These are phyloP conservation scores for Panicum virgatum DNA, from an alignment of 202 grass and related monocot genomes.

Conservation along the genomic window DNA sequence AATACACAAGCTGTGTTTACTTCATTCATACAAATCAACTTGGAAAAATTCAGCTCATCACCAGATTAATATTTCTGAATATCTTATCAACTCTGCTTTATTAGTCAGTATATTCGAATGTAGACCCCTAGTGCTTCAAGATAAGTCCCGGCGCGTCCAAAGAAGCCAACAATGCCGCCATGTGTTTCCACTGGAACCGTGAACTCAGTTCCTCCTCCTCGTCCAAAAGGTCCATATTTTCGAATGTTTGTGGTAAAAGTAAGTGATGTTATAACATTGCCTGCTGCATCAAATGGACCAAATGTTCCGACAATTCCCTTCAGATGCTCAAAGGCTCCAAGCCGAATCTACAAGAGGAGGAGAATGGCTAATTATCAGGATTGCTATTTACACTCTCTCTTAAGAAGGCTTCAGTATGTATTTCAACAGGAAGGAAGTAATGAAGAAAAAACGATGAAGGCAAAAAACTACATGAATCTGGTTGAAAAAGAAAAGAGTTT, in stretches of 20 bases:
- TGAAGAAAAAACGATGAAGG: not conserved
- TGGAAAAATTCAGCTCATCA: too few relatives aligned
- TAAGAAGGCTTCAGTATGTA: too few relatives aligned
- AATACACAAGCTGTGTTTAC: too few relatives aligned
- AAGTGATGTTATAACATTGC: constrained; percentile 14
- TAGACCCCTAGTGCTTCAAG: constrained; percentile 22
- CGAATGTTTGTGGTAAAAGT: not conserved
- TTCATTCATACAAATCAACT: too few relatives aligned
- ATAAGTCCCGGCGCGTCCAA: not conserved
- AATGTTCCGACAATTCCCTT: constrained; percentile 1
- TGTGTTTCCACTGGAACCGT: not conserved
- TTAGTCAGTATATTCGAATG: not conserved
- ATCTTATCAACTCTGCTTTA: not conserved
- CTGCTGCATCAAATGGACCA: not conserved
- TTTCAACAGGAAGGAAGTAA: too few relatives aligned
- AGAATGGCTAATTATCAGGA: too few relatives aligned
- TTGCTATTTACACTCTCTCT: not conserved
- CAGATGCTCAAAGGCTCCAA: not conserved
- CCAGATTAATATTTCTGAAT: not conserved
- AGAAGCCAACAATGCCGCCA: constrained; percentile 9
- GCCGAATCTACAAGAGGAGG: not conserved
- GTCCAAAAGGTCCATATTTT: constrained; percentile 18
- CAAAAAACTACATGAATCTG: not conserved
- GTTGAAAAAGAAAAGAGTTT: not conserved
- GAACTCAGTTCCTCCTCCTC: constrained; percentile 13